Evolutionary conservation across 805 yeast genomes (phyloP).

Genomic region (Pichia gijzeniarum): DNA sequence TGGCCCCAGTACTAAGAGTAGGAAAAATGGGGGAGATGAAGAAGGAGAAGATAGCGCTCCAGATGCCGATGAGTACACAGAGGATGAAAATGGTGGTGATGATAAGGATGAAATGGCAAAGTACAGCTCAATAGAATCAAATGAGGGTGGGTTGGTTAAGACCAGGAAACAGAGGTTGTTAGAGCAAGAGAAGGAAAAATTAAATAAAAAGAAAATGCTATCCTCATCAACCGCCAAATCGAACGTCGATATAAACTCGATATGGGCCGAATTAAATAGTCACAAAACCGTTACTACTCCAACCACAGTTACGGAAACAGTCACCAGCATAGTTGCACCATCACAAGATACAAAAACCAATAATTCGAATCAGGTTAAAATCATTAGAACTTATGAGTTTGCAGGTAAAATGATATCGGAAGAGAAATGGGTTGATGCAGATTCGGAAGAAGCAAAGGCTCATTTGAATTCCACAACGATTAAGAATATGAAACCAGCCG

Average conservation of each 20-base stretch:
- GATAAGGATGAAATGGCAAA: constrained; percentile 22
- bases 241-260: constrained; percentile 38
- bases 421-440: constrained; percentile 65
- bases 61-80: constrained; percentile 32
- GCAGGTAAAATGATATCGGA: constrained; percentile 83
- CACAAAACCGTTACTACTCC: neutral
- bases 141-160: constrained; percentile 17
- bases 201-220: constrained; percentile 18
- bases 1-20: too few species aligned
- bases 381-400: constrained; percentile 74
- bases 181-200: constrained; percentile 4
- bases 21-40: neutral
- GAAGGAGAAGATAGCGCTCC: constrained; percentile 15
- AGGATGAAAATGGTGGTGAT: constrained; percentile 28
- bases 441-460: constrained; percentile 84
- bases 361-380: constrained; percentile 48
- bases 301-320: too few species aligned
- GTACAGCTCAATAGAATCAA: constrained; percentile 50
- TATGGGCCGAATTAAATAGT: constrained; percentile 50
- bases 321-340: too few species aligned
- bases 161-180: constrained; percentile 14
- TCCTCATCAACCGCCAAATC: constrained; percentile 16
- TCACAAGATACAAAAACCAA: neutral
- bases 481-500: neutral
- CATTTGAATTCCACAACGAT: constrained; percentile 50